phyloP scores from a whole-genome alignment of 257 asterid genomes.

The Fraxinus quadrangulata region DNA sequence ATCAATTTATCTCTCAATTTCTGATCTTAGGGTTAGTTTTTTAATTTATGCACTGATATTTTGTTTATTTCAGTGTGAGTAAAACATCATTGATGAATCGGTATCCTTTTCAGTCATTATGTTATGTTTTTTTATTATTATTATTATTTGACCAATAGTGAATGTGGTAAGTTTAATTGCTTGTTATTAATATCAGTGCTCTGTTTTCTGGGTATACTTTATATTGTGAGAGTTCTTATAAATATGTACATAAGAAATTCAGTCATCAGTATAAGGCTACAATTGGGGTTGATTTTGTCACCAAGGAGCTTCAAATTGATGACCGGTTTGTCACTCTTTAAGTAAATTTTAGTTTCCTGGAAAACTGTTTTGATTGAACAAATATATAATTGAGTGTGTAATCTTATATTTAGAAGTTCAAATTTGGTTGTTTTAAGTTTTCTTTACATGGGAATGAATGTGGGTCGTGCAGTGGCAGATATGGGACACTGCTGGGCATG shows the following conservation, averaged over 20 bases:
- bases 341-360: conserved; percentile 44
- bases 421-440: background rate
- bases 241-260: conserved; percentile 93
- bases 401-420: background rate
- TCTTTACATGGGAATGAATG: no score
- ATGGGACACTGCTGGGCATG: conserved; percentile 93
- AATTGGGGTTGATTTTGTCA: conserved; percentile 97
- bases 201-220: background rate
- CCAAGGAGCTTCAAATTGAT: conserved; percentile 90
- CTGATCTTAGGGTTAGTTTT: conserved; percentile 9
- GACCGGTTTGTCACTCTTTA: conserved; percentile 90
- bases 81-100: conserved; percentile 98
- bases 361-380: background rate
- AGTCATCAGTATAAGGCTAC: conserved; percentile 98
- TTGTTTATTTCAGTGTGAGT: conserved; percentile 70
- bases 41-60: background rate
- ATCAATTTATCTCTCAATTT: background rate
- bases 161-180: background rate
- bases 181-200: background rate
- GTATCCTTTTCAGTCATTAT: conserved; percentile 57
- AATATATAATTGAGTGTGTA: background rate
- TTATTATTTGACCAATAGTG: background rate
- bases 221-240: conserved; percentile 31
- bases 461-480: conserved; percentile 47
- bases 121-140: background rate